Conservation (phyloP, 805 yeast genomes). For the Ogataea trehalophila region DNA sequence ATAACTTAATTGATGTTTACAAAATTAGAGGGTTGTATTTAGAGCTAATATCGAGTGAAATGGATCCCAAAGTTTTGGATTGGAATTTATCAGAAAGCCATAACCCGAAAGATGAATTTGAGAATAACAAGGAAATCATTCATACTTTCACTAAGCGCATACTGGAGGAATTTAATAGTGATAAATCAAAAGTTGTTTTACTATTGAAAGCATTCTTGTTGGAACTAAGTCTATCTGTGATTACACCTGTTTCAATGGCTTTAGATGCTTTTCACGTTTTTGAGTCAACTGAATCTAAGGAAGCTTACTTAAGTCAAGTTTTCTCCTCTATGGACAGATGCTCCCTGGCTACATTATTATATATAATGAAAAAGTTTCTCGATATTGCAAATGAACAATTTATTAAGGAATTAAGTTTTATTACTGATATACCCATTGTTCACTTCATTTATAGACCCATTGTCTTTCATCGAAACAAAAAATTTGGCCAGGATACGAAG, state of each 20-base stretch:
- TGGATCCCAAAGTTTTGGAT: constrained; percentile 2
- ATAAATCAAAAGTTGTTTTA: constrained; percentile 8
- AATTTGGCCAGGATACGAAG: neutral
- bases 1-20: constrained; percentile 8
- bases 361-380: constrained; percentile 2
- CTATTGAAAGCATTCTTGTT: constrained; percentile 10
- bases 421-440: constrained; percentile 9
- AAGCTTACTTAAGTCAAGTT: constrained; percentile 2
- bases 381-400: constrained; percentile 3
- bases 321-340: constrained; percentile 11
- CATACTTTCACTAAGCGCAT: constrained; percentile 2
- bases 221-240: constrained; percentile 9
- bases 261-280: constrained; percentile 5
- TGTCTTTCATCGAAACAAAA: constrained; percentile 2
- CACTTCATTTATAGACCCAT: constrained; percentile 11
- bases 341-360: constrained; percentile 8
- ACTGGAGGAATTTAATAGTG: neutral
- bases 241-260: constrained; percentile 11
- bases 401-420: constrained; percentile 2
- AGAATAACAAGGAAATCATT: constrained; percentile 1
- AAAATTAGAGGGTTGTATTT: constrained; percentile 5
- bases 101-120: neutral
- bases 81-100: constrained; percentile 1
- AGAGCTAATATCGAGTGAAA: constrained; percentile 1
- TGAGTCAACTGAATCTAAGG: neutral